Evolutionary conservation across 176 grass and related monocot genomes (phyloP).

Genomic region (Aegilops umbellulata): DNA sequence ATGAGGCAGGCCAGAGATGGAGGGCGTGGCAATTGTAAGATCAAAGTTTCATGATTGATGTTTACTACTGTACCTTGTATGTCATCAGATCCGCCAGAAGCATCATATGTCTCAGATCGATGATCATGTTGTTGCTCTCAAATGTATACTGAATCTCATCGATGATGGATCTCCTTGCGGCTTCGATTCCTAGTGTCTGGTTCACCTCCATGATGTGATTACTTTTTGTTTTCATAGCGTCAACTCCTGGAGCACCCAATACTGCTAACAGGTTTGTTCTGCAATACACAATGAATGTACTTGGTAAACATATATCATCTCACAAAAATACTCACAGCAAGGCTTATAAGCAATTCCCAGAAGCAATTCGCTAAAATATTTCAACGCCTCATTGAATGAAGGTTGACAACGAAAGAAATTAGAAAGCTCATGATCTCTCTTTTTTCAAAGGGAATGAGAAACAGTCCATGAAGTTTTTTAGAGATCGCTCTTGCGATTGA

Average conservation of each 20-base stretch:
- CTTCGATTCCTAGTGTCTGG: constrained; percentile 80
- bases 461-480: neutral
- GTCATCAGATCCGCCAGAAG: constrained; percentile 98
- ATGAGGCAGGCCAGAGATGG: neutral
- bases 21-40: neutral
- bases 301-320: constrained; percentile 10
- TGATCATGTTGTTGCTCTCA: constrained; percentile 77
- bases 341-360: neutral
- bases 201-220: constrained; percentile 89
- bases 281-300: constrained; percentile 17
- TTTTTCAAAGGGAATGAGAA: neutral
- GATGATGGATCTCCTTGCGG: constrained; percentile 76
- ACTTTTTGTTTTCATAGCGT: constrained; percentile 70
- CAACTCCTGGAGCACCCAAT: constrained; percentile 76
- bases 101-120: constrained; percentile 94
- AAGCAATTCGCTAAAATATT: constrained; percentile 12
- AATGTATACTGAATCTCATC: constrained; percentile 79
- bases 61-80: constrained; percentile 52
- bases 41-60: neutral
- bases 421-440: neutral
- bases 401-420: neutral
- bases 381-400: neutral
- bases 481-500: neutral
- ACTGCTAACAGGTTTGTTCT: constrained; percentile 93
- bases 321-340: neutral